A percentile compares a stretch with the other conserved stretches of the same genome.
phyloP scores from a whole-genome alignment of 2,329 filamentous ascomycete genomes.

The Colletotrichum viniferum region DNA sequence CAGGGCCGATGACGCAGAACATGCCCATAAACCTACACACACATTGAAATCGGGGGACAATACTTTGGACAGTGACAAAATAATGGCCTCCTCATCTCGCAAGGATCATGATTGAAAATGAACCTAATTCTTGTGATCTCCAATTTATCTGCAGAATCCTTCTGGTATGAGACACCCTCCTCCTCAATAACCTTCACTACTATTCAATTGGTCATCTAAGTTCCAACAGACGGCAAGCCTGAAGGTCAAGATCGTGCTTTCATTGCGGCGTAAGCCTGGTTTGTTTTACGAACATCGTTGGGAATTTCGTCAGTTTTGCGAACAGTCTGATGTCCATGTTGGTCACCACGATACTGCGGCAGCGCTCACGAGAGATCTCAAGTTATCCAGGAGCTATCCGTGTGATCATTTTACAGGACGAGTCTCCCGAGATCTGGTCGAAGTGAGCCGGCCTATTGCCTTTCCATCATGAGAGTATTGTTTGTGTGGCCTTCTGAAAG shows the following conservation, averaged over 20 bases:
- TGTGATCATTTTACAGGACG: too few relatives aligned
- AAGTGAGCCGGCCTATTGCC: too few relatives aligned
- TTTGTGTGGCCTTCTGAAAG: too few relatives aligned
- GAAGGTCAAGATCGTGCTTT: not conserved
- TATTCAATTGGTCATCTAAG: not conserved
- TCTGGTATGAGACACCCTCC: not conserved
- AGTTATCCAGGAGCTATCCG: too few relatives aligned
- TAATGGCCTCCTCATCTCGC: not conserved
- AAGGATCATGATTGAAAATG: not conserved
- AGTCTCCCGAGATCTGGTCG: too few relatives aligned
- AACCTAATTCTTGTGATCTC: not conserved
- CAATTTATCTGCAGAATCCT: not conserved
- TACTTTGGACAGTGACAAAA: not conserved
- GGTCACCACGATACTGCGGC: too few relatives aligned
- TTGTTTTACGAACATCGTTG: too few relatives aligned
- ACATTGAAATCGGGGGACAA: not conserved
- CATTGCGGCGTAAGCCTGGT: too few relatives aligned
- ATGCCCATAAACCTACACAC: not conserved
- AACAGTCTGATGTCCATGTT: too few relatives aligned
- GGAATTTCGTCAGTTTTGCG: too few relatives aligned
- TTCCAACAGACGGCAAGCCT: not conserved
- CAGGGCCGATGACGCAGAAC: not conserved
- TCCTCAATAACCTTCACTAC: not conserved
- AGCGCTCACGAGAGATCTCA: too few relatives aligned
- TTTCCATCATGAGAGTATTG: too few relatives aligned